These are phyloP conservation scores for Aristolochia fimbriata DNA, from an alignment of 164 flowering plant genomes.

Conservation along the genomic window DNA sequence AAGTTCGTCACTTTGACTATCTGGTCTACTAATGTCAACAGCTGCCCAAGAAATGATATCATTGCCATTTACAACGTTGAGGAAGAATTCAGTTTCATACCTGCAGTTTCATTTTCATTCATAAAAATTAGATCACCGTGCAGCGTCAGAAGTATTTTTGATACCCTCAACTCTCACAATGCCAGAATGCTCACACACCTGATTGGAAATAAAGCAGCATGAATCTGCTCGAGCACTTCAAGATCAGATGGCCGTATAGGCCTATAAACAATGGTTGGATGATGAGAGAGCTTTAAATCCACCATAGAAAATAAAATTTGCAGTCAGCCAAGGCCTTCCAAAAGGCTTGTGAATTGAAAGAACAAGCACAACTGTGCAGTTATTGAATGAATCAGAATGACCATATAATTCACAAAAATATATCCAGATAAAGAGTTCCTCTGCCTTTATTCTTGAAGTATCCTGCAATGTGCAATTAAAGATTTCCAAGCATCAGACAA, in stretches of 20 bases:
- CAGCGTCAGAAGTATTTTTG: not conserved
- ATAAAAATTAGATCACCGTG: not conserved
- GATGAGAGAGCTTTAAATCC: conserved; percentile 27
- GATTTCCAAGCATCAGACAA: no score
- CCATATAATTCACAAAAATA: no score
- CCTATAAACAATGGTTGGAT: conserved; percentile 61
- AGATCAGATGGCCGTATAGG: conserved; percentile 70
- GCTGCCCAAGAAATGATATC: conserved; percentile 95
- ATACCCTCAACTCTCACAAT: not conserved
- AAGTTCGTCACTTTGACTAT: conserved; percentile 58
- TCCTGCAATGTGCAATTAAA: no score
- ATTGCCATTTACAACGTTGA: conserved; percentile 69
- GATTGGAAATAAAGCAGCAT: conserved; percentile 74
- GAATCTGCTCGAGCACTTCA: conserved; percentile 58
- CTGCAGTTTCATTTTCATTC: conserved; percentile 25
- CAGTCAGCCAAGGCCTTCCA: conserved; percentile 25
- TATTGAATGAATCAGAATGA: no score
- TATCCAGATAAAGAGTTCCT: no score
- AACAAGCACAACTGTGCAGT: conserved; percentile 7
- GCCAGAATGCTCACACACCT: conserved; percentile 33
- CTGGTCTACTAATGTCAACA: conserved; percentile 67
- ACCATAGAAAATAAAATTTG: conserved; percentile 31
- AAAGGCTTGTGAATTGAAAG: conserved; percentile 16
- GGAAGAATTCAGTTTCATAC: conserved; percentile 91
- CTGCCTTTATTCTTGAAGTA: no score